phyloP scores from a whole-genome alignment of 371 early-diverging fungal species.

The Cokeromyces recurvatus region DNA sequence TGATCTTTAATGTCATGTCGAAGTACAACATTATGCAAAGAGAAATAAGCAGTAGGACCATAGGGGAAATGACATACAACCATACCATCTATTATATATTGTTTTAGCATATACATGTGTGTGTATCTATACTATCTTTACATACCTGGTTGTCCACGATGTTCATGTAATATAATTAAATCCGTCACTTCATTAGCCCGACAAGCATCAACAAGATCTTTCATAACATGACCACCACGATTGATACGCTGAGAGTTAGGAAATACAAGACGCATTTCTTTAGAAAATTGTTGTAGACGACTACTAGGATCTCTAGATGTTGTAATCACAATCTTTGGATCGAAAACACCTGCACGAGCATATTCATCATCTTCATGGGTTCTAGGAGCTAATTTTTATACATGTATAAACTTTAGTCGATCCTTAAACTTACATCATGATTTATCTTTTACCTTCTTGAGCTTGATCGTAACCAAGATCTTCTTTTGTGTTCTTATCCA shows the following conservation, averaged over 20 bases:
- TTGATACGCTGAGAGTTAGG: slow-evolving; percentile 98
- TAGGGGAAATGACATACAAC: slow-evolving; percentile 96
- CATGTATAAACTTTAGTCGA: no score
- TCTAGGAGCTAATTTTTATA: slow-evolving; percentile 69
- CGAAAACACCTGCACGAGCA: slow-evolving; percentile 85
- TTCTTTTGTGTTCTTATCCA: slow-evolving; percentile 68
- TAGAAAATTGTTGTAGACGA: slow-evolving; percentile 93
- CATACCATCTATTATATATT: slow-evolving; percentile 72
- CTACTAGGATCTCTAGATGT: slow-evolving; percentile 97
- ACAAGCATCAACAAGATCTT: slow-evolving; percentile 95
- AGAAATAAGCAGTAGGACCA: slow-evolving; percentile 98
- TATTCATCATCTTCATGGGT: slow-evolving; percentile 97
- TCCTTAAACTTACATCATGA: no score
- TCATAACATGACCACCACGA: slow-evolving; percentile 95
- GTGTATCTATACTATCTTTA: no score
- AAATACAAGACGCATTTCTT: slow-evolving; percentile 95
- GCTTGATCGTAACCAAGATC: slow-evolving; percentile 88
- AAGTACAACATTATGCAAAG: slow-evolving; percentile 95
- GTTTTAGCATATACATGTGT: neutral
- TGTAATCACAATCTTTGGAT: slow-evolving; percentile 96
- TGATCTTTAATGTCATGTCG: slow-evolving; percentile 95
- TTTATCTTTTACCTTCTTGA: slow-evolving; percentile 60
- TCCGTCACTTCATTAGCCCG: slow-evolving; percentile 94
- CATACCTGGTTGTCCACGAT: slow-evolving; percentile 93
- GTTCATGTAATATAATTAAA: slow-evolving; percentile 95